These are phyloP conservation scores for Rhizopogon rudus DNA, from an alignment of 768 basidiomycete species.

Conservation along the genomic window DNA sequence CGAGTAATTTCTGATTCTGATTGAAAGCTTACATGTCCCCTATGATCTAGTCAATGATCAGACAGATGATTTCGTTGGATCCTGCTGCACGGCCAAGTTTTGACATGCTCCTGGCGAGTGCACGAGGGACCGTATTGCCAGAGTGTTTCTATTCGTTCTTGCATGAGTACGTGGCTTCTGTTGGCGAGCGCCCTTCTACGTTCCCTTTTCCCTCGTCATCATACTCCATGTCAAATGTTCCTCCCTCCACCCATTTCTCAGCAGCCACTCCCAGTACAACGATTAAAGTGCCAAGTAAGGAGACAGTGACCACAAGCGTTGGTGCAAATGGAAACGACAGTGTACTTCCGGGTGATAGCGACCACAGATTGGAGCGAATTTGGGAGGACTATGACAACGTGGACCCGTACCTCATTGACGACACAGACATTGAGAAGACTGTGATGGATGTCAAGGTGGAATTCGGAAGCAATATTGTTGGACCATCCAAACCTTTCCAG, in stretches of 20 bases:
- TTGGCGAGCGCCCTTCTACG: constrained; percentile 60
- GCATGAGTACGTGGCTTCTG: constrained; percentile 79
- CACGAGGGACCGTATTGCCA: constrained; percentile 78
- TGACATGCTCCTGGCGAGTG: constrained; percentile 68
- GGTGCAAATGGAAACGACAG: constrained; percentile 25
- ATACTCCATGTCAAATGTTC: constrained; percentile 25
- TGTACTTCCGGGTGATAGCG: constrained; percentile 73
- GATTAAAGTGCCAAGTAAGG: constrained; percentile 17
- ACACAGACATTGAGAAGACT: constrained; percentile 36
- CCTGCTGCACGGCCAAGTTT: constrained; percentile 76
- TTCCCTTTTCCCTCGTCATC: constrained; percentile 36
- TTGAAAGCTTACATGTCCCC: constrained; percentile 15
- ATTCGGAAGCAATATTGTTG: constrained; percentile 30
- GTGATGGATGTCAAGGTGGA: constrained; percentile 54
- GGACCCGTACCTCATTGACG: constrained; percentile 61
- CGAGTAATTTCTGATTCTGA: not conserved
- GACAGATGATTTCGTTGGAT: constrained; percentile 85
- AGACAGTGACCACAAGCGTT: constrained; percentile 1
- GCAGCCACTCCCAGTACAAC: constrained; percentile 30
- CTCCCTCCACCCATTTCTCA: constrained; percentile 25
- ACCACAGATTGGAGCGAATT: constrained; percentile 75
- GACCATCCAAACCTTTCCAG: constrained; percentile 56
- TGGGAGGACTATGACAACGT: constrained; percentile 86
- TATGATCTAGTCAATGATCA: constrained; percentile 68
- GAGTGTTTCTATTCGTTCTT: constrained; percentile 95